phyloP scores from a whole-genome alignment of 2,329 filamentous ascomycete genomes.

The Penicillium sp. region DNA sequence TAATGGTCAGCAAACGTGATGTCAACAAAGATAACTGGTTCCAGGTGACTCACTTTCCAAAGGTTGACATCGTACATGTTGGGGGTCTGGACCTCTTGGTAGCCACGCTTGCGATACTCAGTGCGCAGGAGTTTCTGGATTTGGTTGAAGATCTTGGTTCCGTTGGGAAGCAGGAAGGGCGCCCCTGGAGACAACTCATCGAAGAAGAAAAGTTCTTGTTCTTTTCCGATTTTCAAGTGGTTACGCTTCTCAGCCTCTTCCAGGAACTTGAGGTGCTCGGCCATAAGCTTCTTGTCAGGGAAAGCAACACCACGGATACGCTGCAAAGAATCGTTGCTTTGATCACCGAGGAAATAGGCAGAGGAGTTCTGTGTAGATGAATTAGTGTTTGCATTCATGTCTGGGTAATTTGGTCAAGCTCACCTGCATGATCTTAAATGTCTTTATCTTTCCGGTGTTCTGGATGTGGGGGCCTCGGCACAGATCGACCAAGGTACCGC shows the following conservation, averaged over 20 bases:
- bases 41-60: slow-evolving; percentile 62
- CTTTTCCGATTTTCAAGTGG: slow-evolving; percentile 87
- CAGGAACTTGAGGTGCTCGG: slow-evolving; percentile 90
- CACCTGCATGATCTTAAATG: slow-evolving; percentile 87
- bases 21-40: background rate
- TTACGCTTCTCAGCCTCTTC: slow-evolving; percentile 98
- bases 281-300: slow-evolving; percentile 93
- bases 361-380: slow-evolving; percentile 58
- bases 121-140: slow-evolving; percentile 77
- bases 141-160: slow-evolving; percentile 90
- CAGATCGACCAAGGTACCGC: slow-evolving; percentile 90
- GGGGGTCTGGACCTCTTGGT: slow-evolving; percentile 91
- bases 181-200: slow-evolving; percentile 91
- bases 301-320: slow-evolving; percentile 96
- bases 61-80: slow-evolving; percentile 94
- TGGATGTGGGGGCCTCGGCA: slow-evolving; percentile 95
- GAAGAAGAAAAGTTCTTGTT: slow-evolving; percentile 98
- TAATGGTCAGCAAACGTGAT: background rate
- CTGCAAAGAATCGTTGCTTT: slow-evolving; percentile 91
- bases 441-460: slow-evolving; percentile 89
- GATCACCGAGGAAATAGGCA: slow-evolving; percentile 92
- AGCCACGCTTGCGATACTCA: slow-evolving; percentile 91
- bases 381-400: background rate
- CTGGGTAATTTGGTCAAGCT: slow-evolving; percentile 9
- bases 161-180: slow-evolving; percentile 88